Evolutionary conservation across 176 grass and related monocot species (phyloP), one percentile per base, ranked within the genome.

Genomic region (Oryza coarctata): DNA sequence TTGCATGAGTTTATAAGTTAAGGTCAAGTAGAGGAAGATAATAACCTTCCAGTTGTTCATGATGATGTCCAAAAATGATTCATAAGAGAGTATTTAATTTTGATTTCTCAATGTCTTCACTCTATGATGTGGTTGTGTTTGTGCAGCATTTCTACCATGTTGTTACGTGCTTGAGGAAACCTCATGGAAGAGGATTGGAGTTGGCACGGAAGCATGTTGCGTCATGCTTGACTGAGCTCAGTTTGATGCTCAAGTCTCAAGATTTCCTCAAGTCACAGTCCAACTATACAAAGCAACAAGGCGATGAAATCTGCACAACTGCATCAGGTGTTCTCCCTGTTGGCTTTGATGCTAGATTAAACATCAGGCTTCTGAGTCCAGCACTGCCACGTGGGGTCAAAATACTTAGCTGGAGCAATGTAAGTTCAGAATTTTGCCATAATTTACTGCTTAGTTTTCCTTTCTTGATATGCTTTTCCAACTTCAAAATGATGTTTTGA

Each of bases 301-400:
- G 58, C 43, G 65, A 84, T 81, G 84, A 84, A 80, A 93, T 74
- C 90, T 87, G 82, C 79, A 98, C 92, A 35, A 98, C 95, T 82
- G 95, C 95, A 70, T 98, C 95, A 63, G 95, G 95, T 73, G 89
- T 84, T 74, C 49, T 27, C 64, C 88, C 95, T 58, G 80, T 98
- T 90, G 95, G 95, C 64, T 98, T 98, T 94, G 95, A 98, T 91
- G 79, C 80, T 70, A 95, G 86, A 39, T 86, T 98, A 79, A 98
- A 95, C 73, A 92, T 77, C 74, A 98, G 79, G 76, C 83, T 94
- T 60, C 74, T 92, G 38, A 94, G 88, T 81, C 92, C 92, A 72
- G 84, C 92, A 78, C 95, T 90, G 44, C 92, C 95, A 22, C 95
- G 95, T 63, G 90, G 90, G 15, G 90, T 92, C 72, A 87, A 88